Percentiles rank a stretch among this genome's conserved stretches.
Conservation (phyloP, 805 yeast species). For the Wickerhamomyces rabaulensis region DNA sequence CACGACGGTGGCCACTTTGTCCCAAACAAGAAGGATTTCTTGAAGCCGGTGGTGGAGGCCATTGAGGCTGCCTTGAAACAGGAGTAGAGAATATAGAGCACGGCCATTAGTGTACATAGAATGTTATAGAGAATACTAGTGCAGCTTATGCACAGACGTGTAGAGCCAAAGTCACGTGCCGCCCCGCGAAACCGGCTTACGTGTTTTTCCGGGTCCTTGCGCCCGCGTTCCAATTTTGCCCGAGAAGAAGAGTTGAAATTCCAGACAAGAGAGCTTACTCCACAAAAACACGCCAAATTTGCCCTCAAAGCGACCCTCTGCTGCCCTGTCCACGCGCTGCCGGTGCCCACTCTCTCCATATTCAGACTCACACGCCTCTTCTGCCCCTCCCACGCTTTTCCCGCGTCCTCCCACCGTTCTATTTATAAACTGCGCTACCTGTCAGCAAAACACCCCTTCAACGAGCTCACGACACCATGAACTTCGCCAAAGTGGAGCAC, state of each 20-base stretch:
- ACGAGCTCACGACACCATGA: slow-evolving; percentile 6
- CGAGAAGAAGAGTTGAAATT: not conserved
- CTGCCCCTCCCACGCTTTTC: not conserved
- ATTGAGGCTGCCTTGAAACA: slow-evolving; percentile 15
- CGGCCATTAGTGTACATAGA: no score
- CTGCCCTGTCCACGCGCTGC: not conserved
- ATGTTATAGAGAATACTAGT: no score
- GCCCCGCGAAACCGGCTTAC: no score
- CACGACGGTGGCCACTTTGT: slow-evolving; percentile 98
- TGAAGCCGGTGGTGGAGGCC: slow-evolving; percentile 37
- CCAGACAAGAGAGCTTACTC: not conserved
- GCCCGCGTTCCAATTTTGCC: not conserved
- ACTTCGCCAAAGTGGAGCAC: slow-evolving; percentile 16
- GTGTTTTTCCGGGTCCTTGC: not conserved
- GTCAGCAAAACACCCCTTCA: not conserved
- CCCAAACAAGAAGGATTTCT: slow-evolving; percentile 71
- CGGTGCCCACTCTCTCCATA: not conserved
- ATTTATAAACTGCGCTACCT: not conserved
- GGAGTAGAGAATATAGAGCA: not conserved
- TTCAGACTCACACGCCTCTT: not conserved
- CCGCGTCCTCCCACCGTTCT: no score
- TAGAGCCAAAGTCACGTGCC: not conserved
- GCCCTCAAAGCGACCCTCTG: not conserved
- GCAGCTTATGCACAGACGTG: no score
- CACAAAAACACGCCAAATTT: not conserved